Percentiles rank a stretch among this genome's conserved stretches.
These are phyloP conservation scores for Capsella bursapastoris DNA, from an alignment of 345 rosid species.

Conservation along the genomic window DNA sequence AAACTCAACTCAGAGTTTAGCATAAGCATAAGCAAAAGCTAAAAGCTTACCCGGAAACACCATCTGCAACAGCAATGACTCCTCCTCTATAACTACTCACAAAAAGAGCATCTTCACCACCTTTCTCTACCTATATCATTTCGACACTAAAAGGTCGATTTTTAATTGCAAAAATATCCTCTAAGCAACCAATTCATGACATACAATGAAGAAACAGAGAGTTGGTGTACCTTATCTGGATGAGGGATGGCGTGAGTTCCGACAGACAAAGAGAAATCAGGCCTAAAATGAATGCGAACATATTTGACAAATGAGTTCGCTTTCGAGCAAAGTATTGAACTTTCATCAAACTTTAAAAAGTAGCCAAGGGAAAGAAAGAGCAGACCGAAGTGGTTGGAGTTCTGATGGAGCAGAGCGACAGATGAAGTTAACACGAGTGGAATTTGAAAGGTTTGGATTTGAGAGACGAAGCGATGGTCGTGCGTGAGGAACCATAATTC, in stretches of 20 bases:
- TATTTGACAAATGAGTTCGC: not conserved
- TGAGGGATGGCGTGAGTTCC: constrained; percentile 81
- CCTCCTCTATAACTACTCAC: constrained; percentile 71
- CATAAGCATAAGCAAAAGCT: not conserved
- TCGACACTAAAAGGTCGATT: constrained; percentile 2
- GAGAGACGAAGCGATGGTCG: constrained; percentile 31
- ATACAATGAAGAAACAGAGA: not conserved
- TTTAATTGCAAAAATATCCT: constrained; percentile 23
- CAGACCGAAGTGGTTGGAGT: constrained; percentile 53
- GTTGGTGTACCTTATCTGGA: constrained; percentile 63
- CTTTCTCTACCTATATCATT: constrained; percentile 62
- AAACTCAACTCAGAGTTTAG: not conserved
- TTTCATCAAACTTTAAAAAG: not conserved
- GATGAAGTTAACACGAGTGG: constrained; percentile 31
- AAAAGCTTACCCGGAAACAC: constrained; percentile 77
- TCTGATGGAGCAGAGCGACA: constrained; percentile 50
- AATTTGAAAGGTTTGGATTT: not conserved
- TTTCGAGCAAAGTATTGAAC: not conserved
- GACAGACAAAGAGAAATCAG: constrained; percentile 53
- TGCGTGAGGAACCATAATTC: constrained; percentile 49
- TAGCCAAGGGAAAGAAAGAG: not conserved
- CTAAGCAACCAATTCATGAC: not conserved
- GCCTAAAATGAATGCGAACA: constrained; percentile 33
- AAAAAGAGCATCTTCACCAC: constrained; percentile 89
- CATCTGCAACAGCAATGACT: constrained; percentile 89